phyloP scores from a whole-genome alignment of 1,284 basidiomycete genomes.

The Cystobasidiaceae sp. region DNA sequence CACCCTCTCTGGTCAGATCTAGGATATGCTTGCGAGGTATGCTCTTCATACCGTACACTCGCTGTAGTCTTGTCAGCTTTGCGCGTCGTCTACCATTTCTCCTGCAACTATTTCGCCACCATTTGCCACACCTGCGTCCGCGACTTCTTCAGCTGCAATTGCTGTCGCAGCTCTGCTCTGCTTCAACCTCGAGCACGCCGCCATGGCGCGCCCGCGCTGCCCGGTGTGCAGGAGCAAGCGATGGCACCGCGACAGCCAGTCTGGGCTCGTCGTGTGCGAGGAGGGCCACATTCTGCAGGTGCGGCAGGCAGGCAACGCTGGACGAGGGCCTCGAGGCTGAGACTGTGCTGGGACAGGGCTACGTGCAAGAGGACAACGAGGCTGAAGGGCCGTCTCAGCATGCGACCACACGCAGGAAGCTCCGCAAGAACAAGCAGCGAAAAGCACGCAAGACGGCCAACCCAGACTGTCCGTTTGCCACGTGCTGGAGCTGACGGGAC shows the following conservation, averaged over 20 bases:
- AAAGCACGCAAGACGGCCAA: constrained; percentile 15
- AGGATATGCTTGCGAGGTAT: too few species aligned
- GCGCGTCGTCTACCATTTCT: too few species aligned
- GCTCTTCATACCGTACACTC: too few species aligned
- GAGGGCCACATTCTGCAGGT: constrained; percentile 40
- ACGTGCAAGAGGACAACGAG: constrained; percentile 31
- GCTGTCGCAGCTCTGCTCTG: too few species aligned
- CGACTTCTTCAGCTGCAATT: too few species aligned
- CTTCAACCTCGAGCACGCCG: too few species aligned
- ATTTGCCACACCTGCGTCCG: too few species aligned
- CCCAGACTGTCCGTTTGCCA: constrained; percentile 12
- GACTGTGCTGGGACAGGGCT: too few species aligned
- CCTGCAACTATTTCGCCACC: too few species aligned
- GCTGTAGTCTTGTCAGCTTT: too few species aligned
- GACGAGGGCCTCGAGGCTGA: background rate
- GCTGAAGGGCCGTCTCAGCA: constrained; percentile 12
- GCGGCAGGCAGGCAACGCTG: background rate
- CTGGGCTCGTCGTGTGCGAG: constrained; percentile 40
- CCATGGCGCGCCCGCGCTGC: constrained; percentile 35
- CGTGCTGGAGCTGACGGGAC: background rate
- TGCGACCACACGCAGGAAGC: background rate
- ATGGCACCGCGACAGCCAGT: constrained; percentile 38
- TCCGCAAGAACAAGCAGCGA: constrained; percentile 30
- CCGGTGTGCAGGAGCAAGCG: constrained; percentile 34
- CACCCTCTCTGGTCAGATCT: too few species aligned